Conservation (phyloP, 2,329 filamentous ascomycete species). For the Stemphylium vesicarium region DNA sequence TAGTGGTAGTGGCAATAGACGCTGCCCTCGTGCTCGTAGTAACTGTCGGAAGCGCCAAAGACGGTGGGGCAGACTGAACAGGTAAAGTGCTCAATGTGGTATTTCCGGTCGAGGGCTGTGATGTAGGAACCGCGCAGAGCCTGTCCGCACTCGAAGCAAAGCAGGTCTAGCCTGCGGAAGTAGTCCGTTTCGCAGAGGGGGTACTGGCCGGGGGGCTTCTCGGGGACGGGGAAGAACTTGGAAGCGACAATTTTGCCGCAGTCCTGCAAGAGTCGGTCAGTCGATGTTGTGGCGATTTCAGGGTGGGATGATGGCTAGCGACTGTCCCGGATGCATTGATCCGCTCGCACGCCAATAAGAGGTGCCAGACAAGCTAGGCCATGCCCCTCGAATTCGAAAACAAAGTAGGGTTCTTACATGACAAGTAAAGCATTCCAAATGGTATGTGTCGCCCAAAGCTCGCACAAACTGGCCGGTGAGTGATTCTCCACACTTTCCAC, state of each 20-base stretch:
- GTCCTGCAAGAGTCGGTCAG: constrained; percentile 65
- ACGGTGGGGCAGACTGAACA: constrained; percentile 96
- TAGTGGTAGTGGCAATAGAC: constrained; percentile 99
- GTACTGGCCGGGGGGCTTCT: constrained; percentile 87
- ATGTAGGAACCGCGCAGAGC: constrained; percentile 97
- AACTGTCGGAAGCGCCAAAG: constrained; percentile 98
- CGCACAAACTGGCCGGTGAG: constrained; percentile 96
- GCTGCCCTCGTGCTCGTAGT: constrained; percentile 95
- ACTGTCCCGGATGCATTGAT: not conserved
- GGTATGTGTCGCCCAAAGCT: constrained; percentile 90
- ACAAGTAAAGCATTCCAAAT: constrained; percentile 97
- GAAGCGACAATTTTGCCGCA: constrained; percentile 96
- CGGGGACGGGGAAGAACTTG: constrained; percentile 97
- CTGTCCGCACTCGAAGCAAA: constrained; percentile 91
- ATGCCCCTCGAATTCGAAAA: not conserved
- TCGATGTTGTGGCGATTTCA: not conserved
- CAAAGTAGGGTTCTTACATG: constrained; percentile 63
- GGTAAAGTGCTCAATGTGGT: constrained; percentile 96
- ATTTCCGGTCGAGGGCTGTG: constrained; percentile 95
- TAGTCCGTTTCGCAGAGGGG: constrained; percentile 97
- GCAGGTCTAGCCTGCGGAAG: constrained; percentile 86
- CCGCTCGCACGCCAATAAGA: not conserved
- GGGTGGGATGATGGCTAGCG: not conserved
- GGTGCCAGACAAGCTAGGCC: not conserved
- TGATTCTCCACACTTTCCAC: constrained; percentile 86